Percentiles rank a stretch among this genome's conserved stretches.
Evolutionary conservation across 805 yeast species (phyloP).

Genomic region (Dipodascus albidus): DNA sequence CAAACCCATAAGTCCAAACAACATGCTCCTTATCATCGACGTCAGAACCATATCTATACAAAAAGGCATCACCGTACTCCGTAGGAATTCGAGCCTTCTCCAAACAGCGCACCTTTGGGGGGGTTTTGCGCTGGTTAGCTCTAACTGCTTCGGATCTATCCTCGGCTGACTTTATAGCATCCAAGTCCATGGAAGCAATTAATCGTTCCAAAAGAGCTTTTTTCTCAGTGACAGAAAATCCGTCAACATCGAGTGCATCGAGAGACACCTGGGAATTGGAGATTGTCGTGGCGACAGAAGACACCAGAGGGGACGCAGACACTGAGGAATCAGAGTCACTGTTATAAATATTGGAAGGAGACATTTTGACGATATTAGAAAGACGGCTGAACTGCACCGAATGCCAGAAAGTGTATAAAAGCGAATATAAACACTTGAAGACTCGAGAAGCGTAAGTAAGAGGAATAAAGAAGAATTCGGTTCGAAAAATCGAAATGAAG

Average conservation of each 20-base stretch:
- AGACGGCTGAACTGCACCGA: not conserved
- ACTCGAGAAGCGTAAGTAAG: not conserved
- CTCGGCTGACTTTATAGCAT: not conserved
- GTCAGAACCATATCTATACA: not conserved
- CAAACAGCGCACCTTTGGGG: not conserved
- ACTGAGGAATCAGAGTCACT: not conserved
- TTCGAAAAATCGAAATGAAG: not conserved
- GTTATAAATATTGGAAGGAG: not conserved
- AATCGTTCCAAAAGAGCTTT: not conserved
- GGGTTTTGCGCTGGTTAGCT: not conserved
- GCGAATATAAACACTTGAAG: not conserved
- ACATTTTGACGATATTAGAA: not conserved
- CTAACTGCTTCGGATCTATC: not conserved
- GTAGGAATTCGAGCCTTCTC: slow-evolving; percentile 1
- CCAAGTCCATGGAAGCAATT: not conserved
- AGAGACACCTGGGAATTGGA: not conserved
- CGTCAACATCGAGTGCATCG: not conserved
- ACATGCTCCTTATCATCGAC: not conserved
- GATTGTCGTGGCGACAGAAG: not conserved
- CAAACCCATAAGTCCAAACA: not conserved
- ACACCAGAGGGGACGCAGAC: not conserved
- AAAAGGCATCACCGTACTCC: not conserved
- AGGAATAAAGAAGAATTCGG: not conserved
- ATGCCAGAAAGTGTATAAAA: not conserved
- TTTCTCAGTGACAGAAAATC: not conserved